These are phyloP conservation scores for Mycena chlorophos DNA, from an alignment of 768 basidiomycete genomes.

Conservation along the genomic window DNA sequence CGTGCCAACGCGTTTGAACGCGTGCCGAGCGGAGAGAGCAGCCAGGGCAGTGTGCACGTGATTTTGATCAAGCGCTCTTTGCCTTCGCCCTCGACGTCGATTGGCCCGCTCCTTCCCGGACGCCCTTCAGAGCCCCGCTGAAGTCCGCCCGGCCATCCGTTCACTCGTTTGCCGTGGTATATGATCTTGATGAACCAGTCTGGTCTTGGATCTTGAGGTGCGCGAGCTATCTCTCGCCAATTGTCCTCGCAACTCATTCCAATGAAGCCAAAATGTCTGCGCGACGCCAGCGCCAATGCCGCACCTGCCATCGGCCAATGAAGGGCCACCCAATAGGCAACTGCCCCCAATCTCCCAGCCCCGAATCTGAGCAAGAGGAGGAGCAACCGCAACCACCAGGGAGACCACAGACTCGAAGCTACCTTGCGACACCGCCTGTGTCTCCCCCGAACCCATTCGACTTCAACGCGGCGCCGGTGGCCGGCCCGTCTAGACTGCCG, in stretches of 20 bases:
- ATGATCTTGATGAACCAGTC: too few relatives aligned
- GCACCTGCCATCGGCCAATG: slow-evolving; percentile 18
- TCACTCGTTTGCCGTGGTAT: too few relatives aligned
- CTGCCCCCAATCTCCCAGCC: slow-evolving; percentile 6
- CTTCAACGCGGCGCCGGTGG: not conserved
- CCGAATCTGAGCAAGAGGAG: not conserved
- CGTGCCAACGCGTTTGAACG: too few relatives aligned
- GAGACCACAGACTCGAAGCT: not conserved
- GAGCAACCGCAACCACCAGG: not conserved
- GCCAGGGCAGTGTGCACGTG: too few relatives aligned
- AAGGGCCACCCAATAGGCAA: slow-evolving; percentile 17
- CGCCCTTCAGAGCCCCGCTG: too few relatives aligned
- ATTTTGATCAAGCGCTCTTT: too few relatives aligned
- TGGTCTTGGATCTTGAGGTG: too few relatives aligned
- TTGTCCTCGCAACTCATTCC: not conserved
- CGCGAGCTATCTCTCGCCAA: not conserved
- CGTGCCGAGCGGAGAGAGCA: too few relatives aligned
- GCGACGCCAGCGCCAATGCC: slow-evolving; percentile 7
- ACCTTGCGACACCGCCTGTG: slow-evolving; percentile 13
- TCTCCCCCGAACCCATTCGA: slow-evolving; percentile 8
- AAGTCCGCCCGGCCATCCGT: too few relatives aligned
- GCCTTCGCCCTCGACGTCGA: too few relatives aligned
- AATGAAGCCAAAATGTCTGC: slow-evolving; percentile 3
- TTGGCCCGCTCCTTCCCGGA: too few relatives aligned
- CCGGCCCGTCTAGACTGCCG: not conserved